Conservation (phyloP, 2,329 filamentous ascomycete species). For the Scedosporium aurantiacum region DNA sequence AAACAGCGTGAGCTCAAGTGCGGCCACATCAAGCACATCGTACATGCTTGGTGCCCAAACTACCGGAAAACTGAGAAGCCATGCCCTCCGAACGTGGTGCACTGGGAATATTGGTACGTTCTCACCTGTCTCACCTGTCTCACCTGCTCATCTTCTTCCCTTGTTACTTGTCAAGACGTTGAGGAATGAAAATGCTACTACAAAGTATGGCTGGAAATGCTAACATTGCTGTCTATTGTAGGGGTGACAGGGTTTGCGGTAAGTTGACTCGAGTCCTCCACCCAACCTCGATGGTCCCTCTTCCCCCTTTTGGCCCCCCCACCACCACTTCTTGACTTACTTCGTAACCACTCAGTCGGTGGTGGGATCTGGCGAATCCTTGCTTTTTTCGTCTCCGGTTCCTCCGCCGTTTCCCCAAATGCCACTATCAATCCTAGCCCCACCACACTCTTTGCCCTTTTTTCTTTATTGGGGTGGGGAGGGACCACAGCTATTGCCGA, state of each 20-base stretch:
- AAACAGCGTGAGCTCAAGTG: constrained; percentile 4
- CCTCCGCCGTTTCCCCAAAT: not conserved
- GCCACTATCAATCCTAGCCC: not conserved
- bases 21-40: constrained; percentile 8
- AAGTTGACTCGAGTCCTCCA: not conserved
- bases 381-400: not conserved
- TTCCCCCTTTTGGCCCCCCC: constrained; percentile 5
- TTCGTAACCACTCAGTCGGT: not conserved
- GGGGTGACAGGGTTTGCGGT: constrained; percentile 6
- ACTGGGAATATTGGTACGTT: constrained; percentile 7
- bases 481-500: not conserved
- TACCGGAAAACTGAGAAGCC: constrained; percentile 5
- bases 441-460: not conserved
- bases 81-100: constrained; percentile 6
- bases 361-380: not conserved
- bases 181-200: not conserved
- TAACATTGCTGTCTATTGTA: not conserved
- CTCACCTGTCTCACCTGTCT: no score
- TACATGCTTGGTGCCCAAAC: constrained; percentile 6
- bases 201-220: not conserved
- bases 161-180: not conserved
- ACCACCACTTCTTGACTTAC: constrained; percentile 7
- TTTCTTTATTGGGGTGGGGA: not conserved
- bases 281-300: not conserved
- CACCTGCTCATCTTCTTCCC: not conserved